These are phyloP conservation scores for Tylopilus sp. DNA, from an alignment of 768 basidiomycete genomes.

Conservation along the genomic window DNA sequence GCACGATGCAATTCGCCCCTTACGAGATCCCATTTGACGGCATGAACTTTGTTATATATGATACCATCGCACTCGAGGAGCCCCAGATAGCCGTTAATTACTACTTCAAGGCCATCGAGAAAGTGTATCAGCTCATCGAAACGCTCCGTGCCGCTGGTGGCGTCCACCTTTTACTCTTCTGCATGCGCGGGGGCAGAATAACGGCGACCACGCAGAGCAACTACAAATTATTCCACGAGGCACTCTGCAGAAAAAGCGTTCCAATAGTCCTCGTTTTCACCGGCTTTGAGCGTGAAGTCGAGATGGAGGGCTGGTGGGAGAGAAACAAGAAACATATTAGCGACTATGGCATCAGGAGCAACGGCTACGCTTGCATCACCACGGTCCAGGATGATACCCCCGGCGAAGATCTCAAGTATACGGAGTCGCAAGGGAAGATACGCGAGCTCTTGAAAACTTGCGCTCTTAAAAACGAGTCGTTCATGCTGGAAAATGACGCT, in stretches of 20 bases:
- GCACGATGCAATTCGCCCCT: constrained; percentile 32
- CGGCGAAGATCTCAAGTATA: constrained; percentile 20
- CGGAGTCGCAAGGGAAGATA: constrained; percentile 20
- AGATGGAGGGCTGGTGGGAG: constrained; percentile 36
- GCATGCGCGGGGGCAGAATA: too few relatives aligned
- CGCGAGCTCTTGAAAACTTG: constrained; percentile 16
- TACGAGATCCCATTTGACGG: constrained; percentile 27
- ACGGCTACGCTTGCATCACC: constrained; percentile 32
- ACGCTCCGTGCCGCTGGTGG: constrained; percentile 15
- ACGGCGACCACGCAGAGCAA: too few relatives aligned
- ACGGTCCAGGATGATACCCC: constrained; percentile 23
- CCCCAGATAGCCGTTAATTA: constrained; percentile 26
- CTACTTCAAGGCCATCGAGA: constrained; percentile 27
- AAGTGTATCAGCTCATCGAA: constrained; percentile 32
- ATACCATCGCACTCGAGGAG: constrained; percentile 36
- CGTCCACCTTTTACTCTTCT: not conserved
- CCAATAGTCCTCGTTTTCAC: constrained; percentile 40
- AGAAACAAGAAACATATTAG: constrained; percentile 24
- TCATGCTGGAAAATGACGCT: constrained; percentile 10
- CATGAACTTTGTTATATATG: constrained; percentile 25
- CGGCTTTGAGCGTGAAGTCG: constrained; percentile 34
- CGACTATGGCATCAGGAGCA: constrained; percentile 23
- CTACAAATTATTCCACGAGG: constrained; percentile 37
- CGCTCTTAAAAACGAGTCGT: constrained; percentile 12
- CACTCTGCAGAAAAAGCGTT: constrained; percentile 36